Conservation (phyloP, 2,329 filamentous ascomycete genomes). For the Colletotrichum chrysophilum region DNA sequence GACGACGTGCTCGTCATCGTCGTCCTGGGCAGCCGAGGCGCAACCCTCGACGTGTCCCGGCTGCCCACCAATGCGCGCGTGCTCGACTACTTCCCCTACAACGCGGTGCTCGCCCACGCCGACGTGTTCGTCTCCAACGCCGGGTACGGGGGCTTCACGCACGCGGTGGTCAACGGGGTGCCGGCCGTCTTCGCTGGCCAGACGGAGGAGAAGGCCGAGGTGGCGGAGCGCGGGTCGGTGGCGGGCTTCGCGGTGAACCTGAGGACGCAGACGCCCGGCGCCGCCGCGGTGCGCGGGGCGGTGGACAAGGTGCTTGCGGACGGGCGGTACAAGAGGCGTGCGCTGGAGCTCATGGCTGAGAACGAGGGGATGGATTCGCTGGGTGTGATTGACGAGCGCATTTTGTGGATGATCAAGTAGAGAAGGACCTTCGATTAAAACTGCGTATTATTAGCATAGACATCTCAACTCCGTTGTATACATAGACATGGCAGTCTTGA, state of each 20-base stretch:
- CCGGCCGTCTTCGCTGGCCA: background rate
- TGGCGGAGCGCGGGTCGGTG: background rate
- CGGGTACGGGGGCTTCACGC: background rate
- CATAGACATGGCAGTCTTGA: background rate
- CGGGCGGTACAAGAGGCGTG: background rate
- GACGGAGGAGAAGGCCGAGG: background rate
- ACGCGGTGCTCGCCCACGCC: background rate
- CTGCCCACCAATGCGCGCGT: background rate
- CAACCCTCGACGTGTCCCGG: background rate
- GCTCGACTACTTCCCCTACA: background rate
- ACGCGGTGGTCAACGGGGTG: background rate
- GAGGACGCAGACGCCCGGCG: background rate
- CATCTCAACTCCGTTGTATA: background rate
- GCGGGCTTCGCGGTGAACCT: background rate
- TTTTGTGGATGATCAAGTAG: background rate
- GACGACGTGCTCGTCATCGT: background rate
- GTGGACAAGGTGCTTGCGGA: background rate
- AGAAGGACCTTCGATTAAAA: background rate
- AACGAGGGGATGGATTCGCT: background rate
- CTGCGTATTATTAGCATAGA: background rate
- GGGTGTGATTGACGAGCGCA: background rate
- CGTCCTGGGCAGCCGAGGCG: background rate
- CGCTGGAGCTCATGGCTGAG: background rate
- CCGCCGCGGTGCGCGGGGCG: background rate
- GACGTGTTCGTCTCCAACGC: background rate